Base-by-base conservation (phyloP, 2,329 filamentous ascomycete genomes). In the Botryosphaeria dothidea region DNA sequence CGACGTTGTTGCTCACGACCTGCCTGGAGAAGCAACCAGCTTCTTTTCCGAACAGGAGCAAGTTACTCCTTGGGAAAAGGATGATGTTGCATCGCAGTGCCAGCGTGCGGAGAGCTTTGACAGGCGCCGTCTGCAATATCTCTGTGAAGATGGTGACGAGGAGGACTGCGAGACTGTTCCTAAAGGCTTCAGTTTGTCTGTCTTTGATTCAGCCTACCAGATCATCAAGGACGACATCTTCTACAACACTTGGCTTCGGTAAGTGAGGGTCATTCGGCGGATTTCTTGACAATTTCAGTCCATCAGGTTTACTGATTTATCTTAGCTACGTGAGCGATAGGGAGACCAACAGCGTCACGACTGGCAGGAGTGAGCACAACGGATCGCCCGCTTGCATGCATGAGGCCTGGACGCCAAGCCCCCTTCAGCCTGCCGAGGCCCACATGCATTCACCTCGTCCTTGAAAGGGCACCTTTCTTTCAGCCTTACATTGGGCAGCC, bases 241-340 rank as follows among this genome's bases (percentile, higher is more conserved):
- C 66, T 89, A 87, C 15, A 90, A 90, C 71, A 90, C 88, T 0
- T 90, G 88, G 88, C 84, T 84, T 31, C 86, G 84, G 71, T 87
- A 54, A 54, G 61, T 64, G 5, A 23, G 3, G 11, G 7, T 4
- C 11, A 9, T 25, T 15, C 3, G 36, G 7, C 34, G 9, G n/a
- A 11, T 13, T 6, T n/a, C 19, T 34, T 31, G 1, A 13, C 9
- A n/a, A 3, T 17, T 51, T 15, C n/a, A 19, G 29, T 34, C 21
- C 27, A 52, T 19, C 17, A 21, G 19, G 27, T 43, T 48, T 41
- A 63, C 49, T 34, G 34, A 15, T 27, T 6, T 21, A 1, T 21
- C n/a, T n/a, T 17, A 63, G 61, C 49, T 64, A 60, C 15, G 56
- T 46, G 17, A 60, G 29, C 43, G 56, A 46, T 17, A 17, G 31